phyloP scores from a whole-genome alignment of 2,329 filamentous ascomycete species.

The Diplodia intermedia region DNA sequence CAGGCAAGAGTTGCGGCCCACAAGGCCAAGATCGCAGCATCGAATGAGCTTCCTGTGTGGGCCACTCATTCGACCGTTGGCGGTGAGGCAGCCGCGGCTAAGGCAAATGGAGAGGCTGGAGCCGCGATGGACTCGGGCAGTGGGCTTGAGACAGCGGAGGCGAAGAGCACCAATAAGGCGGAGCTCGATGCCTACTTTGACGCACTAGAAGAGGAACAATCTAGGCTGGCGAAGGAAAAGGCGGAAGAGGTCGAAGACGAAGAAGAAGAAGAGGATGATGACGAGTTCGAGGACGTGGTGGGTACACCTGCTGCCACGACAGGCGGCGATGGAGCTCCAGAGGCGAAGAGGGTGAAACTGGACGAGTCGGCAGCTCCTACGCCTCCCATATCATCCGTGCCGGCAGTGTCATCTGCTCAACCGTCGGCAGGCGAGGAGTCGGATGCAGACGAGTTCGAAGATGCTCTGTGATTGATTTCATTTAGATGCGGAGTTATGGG shows the following conservation, averaged over 20 bases:
- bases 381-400: slow-evolving; percentile 40
- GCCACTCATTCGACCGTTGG: slow-evolving; percentile 74
- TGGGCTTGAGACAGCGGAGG: slow-evolving; percentile 53
- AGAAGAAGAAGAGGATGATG: slow-evolving; percentile 60
- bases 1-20: slow-evolving; percentile 68
- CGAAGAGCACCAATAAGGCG: slow-evolving; percentile 59
- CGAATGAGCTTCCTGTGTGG: slow-evolving; percentile 75
- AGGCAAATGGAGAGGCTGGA: slow-evolving; percentile 3
- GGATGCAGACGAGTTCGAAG: slow-evolving; percentile 57
- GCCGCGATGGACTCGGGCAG: slow-evolving; percentile 34
- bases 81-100: slow-evolving; percentile 47
- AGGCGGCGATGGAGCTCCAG: slow-evolving; percentile 45
- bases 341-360: slow-evolving; percentile 68
- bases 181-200: slow-evolving; percentile 72
- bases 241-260: slow-evolving; percentile 53
- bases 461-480: slow-evolving; percentile 43
- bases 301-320: slow-evolving; percentile 41
- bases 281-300: slow-evolving; percentile 50
- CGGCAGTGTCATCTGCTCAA: slow-evolving; percentile 48
- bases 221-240: slow-evolving; percentile 50
- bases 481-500: slow-evolving; percentile 44
- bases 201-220: slow-evolving; percentile 68
- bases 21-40: slow-evolving; percentile 69
- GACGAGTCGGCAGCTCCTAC: slow-evolving; percentile 55
- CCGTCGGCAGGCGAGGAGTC: slow-evolving; percentile 55